phyloP scores from a whole-genome alignment of 2,329 filamentous ascomycete species.

The Neofusicoccum kwambonambiense region DNA sequence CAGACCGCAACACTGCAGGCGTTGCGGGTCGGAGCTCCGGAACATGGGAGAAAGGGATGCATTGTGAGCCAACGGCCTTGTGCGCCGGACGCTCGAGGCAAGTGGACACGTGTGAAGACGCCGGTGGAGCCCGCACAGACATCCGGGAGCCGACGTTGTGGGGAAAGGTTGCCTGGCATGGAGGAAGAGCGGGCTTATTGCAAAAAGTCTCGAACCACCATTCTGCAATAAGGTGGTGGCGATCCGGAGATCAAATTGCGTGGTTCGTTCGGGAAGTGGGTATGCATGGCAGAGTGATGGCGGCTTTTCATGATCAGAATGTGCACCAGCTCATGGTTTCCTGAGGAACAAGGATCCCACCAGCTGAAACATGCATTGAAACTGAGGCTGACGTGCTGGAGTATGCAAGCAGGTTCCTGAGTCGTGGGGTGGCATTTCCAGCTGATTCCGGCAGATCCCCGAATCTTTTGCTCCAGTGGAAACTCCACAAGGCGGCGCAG shows the following conservation, averaged over 20 bases:
- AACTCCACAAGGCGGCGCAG: too few species aligned
- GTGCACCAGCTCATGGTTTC: too few species aligned
- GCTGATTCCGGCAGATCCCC: too few species aligned
- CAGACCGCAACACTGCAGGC: constrained; percentile 10
- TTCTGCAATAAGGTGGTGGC: not conserved
- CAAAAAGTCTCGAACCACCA: not conserved
- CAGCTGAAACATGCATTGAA: too few species aligned
- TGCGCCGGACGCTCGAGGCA: constrained; percentile 4
- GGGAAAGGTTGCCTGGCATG: not conserved
- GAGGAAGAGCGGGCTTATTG: not conserved
- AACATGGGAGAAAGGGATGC: not conserved
- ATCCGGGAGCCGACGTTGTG: constrained; percentile 11
- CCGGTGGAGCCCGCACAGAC: constrained; percentile 15
- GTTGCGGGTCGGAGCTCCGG: not conserved
- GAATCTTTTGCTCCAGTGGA: too few species aligned
- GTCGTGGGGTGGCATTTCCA: too few species aligned
- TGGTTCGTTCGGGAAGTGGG: not conserved
- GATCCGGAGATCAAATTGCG: constrained; percentile 2
- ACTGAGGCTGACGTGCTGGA: too few species aligned
- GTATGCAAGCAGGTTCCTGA: too few species aligned
- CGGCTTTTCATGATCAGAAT: too few species aligned
- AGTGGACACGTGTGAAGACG: constrained; percentile 5
- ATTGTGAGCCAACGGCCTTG: constrained; percentile 5
- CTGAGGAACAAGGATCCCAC: too few species aligned
- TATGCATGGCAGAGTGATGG: too few species aligned